A percentile compares a stretch with the other conserved stretches of the same genome.
phyloP scores from a whole-genome alignment of 345 rosid species.

The Arabidopsis thaliana region DNA sequence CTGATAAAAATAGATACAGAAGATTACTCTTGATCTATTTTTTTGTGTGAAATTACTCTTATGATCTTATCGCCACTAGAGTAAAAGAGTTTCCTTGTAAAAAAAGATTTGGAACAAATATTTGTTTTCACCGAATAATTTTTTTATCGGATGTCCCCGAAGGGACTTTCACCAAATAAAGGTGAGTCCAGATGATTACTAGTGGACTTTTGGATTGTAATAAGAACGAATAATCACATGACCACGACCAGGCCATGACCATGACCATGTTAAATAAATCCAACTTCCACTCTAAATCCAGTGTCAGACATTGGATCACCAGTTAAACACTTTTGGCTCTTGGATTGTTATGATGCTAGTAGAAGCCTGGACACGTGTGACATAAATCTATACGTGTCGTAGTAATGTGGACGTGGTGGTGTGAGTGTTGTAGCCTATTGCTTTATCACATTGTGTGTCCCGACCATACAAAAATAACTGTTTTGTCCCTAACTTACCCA shows the following conservation, averaged over 20 bases:
- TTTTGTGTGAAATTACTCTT: not conserved
- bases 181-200: not conserved
- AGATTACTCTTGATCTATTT: constrained; percentile 3
- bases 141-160: too few relatives aligned
- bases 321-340: constrained; percentile 21
- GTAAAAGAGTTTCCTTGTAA: constrained; percentile 8
- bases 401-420: constrained; percentile 29
- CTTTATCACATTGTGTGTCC: constrained; percentile 21
- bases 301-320: constrained; percentile 33
- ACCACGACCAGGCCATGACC: constrained; percentile 35
- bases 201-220: not conserved
- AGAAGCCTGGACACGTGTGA: constrained; percentile 30
- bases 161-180: not conserved
- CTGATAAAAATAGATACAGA: not conserved
- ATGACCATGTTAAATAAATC: constrained; percentile 26
- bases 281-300: constrained; percentile 18
- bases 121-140: too few relatives aligned
- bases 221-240: constrained; percentile 30
- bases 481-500: constrained; percentile 48
- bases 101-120: not conserved
- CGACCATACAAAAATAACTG: constrained; percentile 43
- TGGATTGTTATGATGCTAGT: constrained; percentile 25
- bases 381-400: constrained; percentile 29
- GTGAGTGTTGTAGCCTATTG: constrained; percentile 33
- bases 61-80: not conserved